phyloP scores from a whole-genome alignment of 306 rosid species.

The Lagenaria siceraria region DNA sequence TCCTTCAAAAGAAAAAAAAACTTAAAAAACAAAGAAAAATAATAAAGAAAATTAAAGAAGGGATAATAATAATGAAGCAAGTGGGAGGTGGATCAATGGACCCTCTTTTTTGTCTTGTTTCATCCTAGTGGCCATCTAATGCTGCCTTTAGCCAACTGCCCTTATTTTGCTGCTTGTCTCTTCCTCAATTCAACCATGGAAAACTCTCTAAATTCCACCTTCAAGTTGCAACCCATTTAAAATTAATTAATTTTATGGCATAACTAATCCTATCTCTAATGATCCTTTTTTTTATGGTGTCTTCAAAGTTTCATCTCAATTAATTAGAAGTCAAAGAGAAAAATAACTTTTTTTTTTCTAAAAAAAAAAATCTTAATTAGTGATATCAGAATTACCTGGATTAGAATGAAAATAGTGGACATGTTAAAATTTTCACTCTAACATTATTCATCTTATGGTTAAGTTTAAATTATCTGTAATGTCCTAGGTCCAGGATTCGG shows the following conservation, averaged over 20 bases:
- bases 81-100: slow-evolving; percentile 3
- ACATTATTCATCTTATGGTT: no score
- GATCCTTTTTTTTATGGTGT: not conserved
- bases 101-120: slow-evolving; percentile 2
- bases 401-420: no score
- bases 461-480: no score
- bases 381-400: no score
- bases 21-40: not conserved
- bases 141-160: not conserved
- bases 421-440: no score
- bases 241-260: not conserved
- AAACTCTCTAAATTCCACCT: not conserved
- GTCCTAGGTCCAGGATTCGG: no score
- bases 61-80: not conserved
- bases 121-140: not conserved
- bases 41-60: not conserved
- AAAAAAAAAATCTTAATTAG: not conserved
- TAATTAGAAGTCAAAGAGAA: no score
- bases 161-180: not conserved
- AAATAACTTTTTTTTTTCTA: not conserved
- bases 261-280: not conserved
- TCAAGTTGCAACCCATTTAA: not conserved
- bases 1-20: no score
- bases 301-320: no score
- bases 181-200: not conserved